Conservation (phyloP, 345 rosid genomes). For the Ricinus communis region DNA sequence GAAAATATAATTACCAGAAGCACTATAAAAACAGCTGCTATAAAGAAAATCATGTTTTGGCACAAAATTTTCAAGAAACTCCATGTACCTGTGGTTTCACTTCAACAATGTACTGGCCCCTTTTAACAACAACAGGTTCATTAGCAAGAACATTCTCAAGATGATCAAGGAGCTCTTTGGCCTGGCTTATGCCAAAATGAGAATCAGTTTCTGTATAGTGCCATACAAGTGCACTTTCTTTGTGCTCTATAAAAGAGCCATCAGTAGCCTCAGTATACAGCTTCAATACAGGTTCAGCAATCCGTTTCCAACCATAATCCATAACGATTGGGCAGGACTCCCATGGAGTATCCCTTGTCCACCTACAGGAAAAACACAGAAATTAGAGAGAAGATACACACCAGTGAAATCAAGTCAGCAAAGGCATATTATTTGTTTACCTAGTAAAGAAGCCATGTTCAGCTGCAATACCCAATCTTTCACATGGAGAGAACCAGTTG, state of each 20-base stretch:
- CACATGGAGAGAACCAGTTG: constrained; percentile 69
- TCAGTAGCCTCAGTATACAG: constrained; percentile 74
- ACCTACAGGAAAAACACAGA: constrained; percentile 36
- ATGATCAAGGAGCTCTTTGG: constrained; percentile 84
- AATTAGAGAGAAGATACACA: not conserved
- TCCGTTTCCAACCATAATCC: constrained; percentile 63
- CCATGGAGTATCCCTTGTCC: constrained; percentile 60
- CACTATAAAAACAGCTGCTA: not conserved
- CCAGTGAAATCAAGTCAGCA: too few species aligned
- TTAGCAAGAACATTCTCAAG: constrained; percentile 79
- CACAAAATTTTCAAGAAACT: not conserved
- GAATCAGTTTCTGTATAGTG: constrained; percentile 75
- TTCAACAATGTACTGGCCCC: constrained; percentile 80
- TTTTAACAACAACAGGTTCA: constrained; percentile 84
- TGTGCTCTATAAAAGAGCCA: constrained; percentile 75
- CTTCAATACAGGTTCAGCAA: constrained; percentile 75
- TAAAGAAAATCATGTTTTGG: too few species aligned
- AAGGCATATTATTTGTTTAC: constrained; percentile 28
- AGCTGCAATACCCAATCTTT: constrained; percentile 70
- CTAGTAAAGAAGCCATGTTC: constrained; percentile 83
- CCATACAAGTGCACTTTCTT: constrained; percentile 88
- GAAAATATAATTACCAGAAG: constrained; percentile 10
- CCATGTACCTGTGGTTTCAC: constrained; percentile 89
- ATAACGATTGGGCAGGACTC: constrained; percentile 39
- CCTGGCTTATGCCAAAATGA: constrained; percentile 70